These are phyloP conservation scores for Oidiodendron maius DNA, from an alignment of 495 filamentous ascomycete species.

Conservation along the genomic window DNA sequence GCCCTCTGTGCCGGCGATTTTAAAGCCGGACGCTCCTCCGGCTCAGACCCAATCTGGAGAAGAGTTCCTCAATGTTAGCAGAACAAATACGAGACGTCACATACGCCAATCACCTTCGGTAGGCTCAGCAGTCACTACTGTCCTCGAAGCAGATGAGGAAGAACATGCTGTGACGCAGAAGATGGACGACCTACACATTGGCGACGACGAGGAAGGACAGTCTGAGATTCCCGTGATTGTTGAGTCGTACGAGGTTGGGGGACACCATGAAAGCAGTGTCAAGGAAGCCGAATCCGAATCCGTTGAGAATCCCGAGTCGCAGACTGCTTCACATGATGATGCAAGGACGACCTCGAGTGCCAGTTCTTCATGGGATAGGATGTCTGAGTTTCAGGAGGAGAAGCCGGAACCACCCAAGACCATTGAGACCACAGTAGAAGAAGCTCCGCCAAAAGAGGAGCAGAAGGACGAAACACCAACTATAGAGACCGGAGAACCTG, in stretches of 20 bases:
- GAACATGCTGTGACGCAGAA: conserved; percentile 33
- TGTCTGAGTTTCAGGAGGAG: conserved; percentile 8
- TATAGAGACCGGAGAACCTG: conserved; percentile 6
- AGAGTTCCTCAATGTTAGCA: conserved; percentile 34
- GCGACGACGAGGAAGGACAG: conserved; percentile 21
- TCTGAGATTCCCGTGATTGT: conserved; percentile 23
- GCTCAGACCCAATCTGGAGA: conserved; percentile 24
- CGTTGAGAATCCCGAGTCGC: neutral
- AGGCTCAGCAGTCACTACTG: conserved; percentile 67
- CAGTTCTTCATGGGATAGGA: conserved; percentile 13
- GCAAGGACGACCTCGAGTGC: conserved; percentile 1
- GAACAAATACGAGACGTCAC: conserved; percentile 66
- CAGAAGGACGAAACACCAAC: neutral
- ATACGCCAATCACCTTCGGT: conserved; percentile 67
- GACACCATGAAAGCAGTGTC: conserved; percentile 5
- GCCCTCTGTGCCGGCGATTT: conserved; percentile 21
- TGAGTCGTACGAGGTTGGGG: conserved; percentile 17
- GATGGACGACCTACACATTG: conserved; percentile 12
- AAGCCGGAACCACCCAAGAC: neutral
- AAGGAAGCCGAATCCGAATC: neutral
- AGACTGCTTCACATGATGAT: conserved; percentile 20
- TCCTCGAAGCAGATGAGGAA: conserved; percentile 68
- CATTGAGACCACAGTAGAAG: conserved; percentile 3
- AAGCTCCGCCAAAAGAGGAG: conserved; percentile 9
- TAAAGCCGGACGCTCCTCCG: conserved; percentile 20